Evolutionary conservation across 1,284 basidiomycete genomes (phyloP).

Genomic region (Tremellales sp.): DNA sequence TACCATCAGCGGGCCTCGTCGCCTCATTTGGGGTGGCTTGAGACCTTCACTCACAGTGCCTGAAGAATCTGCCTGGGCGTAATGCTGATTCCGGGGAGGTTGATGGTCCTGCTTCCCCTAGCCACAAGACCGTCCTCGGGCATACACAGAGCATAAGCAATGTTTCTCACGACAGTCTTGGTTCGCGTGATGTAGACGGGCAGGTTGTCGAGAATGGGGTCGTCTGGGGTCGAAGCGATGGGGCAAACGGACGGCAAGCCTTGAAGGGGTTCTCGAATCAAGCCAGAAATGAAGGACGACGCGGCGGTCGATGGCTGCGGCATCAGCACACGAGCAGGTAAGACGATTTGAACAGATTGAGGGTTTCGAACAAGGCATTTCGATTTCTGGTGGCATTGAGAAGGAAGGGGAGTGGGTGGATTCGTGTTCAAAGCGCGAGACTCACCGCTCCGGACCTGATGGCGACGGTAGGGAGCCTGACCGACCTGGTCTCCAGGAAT

Average conservation of each 20-base stretch:
- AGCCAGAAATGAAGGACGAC: constrained; percentile 61
- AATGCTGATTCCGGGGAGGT: constrained; percentile 48
- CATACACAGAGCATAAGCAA: constrained; percentile 46
- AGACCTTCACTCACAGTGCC: constrained; percentile 34
- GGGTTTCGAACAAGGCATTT: not conserved
- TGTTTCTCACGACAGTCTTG: constrained; percentile 51
- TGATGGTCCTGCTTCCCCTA: constrained; percentile 38
- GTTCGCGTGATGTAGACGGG: constrained; percentile 57
- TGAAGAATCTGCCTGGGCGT: constrained; percentile 47
- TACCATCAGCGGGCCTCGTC: not conserved
- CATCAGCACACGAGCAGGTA: constrained; percentile 1
- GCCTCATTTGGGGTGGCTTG: not conserved
- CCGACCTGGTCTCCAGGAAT: constrained; percentile 60
- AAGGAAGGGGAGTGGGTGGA: not conserved
- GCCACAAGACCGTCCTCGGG: constrained; percentile 37
- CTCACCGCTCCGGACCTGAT: constrained; percentile 54
- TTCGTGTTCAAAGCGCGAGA: too few species aligned
- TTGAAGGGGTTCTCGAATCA: constrained; percentile 63
- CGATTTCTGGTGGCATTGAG: not conserved
- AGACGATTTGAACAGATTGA: too few species aligned
- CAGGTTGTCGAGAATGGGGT: constrained; percentile 50
- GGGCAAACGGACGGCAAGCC: constrained; percentile 56
- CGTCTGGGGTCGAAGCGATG: constrained; percentile 46
- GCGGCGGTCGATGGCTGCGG: constrained; percentile 56
- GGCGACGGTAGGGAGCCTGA: constrained; percentile 61